Percentiles rank a stretch among this genome's conserved stretches.
Conservation (phyloP, 2,329 filamentous ascomycete genomes). For the Calcarisporium arbuscula region DNA sequence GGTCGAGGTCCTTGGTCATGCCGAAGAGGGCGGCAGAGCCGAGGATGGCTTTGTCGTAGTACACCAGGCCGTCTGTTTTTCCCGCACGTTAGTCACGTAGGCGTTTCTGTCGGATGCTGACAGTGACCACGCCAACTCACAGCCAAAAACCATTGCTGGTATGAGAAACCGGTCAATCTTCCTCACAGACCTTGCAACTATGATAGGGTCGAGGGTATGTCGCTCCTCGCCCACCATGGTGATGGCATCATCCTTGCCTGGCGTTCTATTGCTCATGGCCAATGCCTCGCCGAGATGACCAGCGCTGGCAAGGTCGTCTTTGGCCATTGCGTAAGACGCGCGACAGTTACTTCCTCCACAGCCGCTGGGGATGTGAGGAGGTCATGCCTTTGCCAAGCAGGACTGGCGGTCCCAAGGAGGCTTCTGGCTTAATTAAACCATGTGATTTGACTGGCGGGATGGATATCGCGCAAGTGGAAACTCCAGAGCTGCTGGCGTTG, state of each 20-base stretch:
- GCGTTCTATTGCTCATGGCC: no score
- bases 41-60: constrained; percentile 59
- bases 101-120: not conserved
- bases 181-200: constrained; percentile 50
- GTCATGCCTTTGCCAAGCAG: no score
- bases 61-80: constrained; percentile 31
- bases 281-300: no score
- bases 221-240: constrained; percentile 52
- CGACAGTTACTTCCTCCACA: no score
- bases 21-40: constrained; percentile 68
- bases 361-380: no score
- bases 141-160: constrained; percentile 57
- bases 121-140: constrained; percentile 17
- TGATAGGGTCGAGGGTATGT: constrained; percentile 45
- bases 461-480: no score
- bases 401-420: no score
- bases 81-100: constrained; percentile 2
- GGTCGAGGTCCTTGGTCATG: constrained; percentile 62
- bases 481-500: no score
- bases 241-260: constrained; percentile 28
- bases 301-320: no score
- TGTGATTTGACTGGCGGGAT: no score
- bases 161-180: constrained; percentile 65
- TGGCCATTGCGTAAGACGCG: no score
- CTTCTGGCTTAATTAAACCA: no score